Evolutionary conservation across 2,329 filamentous ascomycete species (phyloP).

Genomic region (Fusarium metavorans): DNA sequence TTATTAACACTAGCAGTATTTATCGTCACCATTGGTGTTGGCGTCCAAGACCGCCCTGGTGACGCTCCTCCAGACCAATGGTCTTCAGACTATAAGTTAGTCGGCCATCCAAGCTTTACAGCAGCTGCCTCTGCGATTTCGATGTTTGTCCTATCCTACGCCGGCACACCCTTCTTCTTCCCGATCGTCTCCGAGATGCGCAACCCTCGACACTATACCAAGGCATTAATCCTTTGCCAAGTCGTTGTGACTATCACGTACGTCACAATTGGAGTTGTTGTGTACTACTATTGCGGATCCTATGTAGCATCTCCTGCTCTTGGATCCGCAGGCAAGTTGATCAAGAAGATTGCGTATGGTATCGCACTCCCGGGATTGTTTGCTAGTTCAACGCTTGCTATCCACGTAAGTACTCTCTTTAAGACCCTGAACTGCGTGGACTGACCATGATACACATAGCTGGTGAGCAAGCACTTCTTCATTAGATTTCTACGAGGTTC

Average conservation of each 20-base stretch:
- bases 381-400: conserved; percentile 43
- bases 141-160: conserved; percentile 52
- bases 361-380: conserved; percentile 48
- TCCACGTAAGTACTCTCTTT: conserved; percentile 22
- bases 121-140: conserved; percentile 47
- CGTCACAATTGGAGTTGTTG: conserved; percentile 50
- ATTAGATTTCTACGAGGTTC: conserved; percentile 45
- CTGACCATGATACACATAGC: neutral
- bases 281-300: conserved; percentile 60
- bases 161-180: conserved; percentile 52
- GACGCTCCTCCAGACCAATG: conserved; percentile 40
- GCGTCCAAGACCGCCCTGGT: conserved; percentile 45
- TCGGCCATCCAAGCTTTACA: conserved; percentile 46
- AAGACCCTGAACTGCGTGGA: fast-evolving
- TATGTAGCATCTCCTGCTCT: conserved; percentile 61
- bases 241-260: conserved; percentile 48
- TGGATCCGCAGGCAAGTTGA: conserved; percentile 55
- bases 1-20: conserved; percentile 18
- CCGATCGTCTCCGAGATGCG: conserved; percentile 50
- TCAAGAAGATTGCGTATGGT: conserved; percentile 61
- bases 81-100: conserved; percentile 46
- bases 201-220: conserved; percentile 45
- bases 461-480: conserved; percentile 46
- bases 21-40: conserved; percentile 47
- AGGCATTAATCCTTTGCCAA: conserved; percentile 44